phyloP scores from a whole-genome alignment of 2,329 filamentous ascomycete genomes.

The Cryphonectria carpinicola region DNA sequence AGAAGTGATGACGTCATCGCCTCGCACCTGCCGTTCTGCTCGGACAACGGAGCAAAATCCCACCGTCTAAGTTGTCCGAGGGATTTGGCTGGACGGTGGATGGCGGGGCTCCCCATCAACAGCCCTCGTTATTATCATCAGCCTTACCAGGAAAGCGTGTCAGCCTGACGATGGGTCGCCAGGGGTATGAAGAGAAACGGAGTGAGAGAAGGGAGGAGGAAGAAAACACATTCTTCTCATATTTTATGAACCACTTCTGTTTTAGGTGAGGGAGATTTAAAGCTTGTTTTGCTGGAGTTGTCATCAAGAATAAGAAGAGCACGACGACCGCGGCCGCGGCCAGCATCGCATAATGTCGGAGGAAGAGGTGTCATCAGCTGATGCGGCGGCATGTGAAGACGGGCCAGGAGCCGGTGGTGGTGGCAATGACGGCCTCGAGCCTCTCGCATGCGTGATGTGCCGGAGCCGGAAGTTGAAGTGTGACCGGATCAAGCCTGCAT shows the following conservation, averaged over 20 bases:
- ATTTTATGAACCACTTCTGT: too few species aligned
- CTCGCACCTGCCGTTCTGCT: background rate
- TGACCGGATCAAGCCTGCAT: conserved; percentile 78
- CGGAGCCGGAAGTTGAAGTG: conserved; percentile 85
- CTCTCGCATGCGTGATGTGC: conserved; percentile 81
- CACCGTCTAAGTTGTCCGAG: conserved; percentile 32
- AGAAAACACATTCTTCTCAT: too few species aligned
- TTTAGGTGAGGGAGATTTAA: too few species aligned
- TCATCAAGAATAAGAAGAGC: background rate
- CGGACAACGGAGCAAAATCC: conserved; percentile 33
- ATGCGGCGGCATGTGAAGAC: conserved; percentile 20
- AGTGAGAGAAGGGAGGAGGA: background rate
- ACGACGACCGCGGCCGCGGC: background rate
- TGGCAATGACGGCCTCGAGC: conserved; percentile 37
- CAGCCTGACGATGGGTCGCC: background rate
- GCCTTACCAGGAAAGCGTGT: background rate
- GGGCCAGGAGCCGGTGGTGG: conserved; percentile 23
- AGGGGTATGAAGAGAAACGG: background rate
- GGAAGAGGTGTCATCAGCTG: conserved; percentile 25
- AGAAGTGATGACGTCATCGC: conserved; percentile 19
- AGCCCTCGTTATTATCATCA: background rate
- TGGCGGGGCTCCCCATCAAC: background rate
- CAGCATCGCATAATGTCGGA: conserved; percentile 28
- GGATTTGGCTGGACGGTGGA: background rate
- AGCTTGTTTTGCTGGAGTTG: background rate